These are phyloP conservation scores for Entophlyctis helioformis DNA, from an alignment of 192 early-diverging fungal species.

Conservation along the genomic window DNA sequence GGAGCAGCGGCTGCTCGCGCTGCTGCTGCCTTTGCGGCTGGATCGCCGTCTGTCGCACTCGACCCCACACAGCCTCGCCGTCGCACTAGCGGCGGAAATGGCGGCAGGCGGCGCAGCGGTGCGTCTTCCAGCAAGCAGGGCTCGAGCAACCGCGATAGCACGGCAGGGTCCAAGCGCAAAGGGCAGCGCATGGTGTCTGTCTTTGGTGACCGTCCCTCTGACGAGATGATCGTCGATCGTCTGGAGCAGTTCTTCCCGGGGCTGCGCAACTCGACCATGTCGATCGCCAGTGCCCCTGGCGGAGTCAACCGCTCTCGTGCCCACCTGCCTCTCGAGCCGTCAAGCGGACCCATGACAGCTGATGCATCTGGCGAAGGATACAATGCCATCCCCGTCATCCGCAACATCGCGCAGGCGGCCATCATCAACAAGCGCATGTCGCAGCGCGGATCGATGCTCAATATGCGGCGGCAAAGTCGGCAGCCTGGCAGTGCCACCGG, in stretches of 20 bases:
- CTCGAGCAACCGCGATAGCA: background rate
- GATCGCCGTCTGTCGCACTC: too few relatives aligned
- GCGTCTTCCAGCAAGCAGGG: background rate
- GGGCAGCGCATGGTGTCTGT: too few relatives aligned
- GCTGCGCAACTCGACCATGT: conserved; percentile 4
- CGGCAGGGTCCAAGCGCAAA: background rate
- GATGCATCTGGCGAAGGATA: background rate
- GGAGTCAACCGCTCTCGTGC: background rate
- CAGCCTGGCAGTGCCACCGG: too few relatives aligned
- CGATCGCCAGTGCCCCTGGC: background rate
- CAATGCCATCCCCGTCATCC: too few relatives aligned
- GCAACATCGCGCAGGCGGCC: conserved; percentile 19
- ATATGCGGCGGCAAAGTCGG: conserved; percentile 4
- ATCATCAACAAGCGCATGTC: conserved; percentile 20
- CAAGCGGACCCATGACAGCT: background rate
- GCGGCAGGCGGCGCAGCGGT: background rate
- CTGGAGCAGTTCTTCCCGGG: conserved; percentile 88
- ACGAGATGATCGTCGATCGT: conserved; percentile 84
- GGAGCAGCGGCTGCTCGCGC: too few relatives aligned
- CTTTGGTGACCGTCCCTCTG: conserved; percentile 90
- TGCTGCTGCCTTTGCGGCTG: too few relatives aligned
- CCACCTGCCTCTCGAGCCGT: background rate
- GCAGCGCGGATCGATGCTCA: conserved; percentile 2
- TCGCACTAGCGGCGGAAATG: too few relatives aligned
- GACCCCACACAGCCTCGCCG: too few relatives aligned